Conservation (phyloP, 2,329 filamentous ascomycete species). For the Colletotrichum tropicale region DNA sequence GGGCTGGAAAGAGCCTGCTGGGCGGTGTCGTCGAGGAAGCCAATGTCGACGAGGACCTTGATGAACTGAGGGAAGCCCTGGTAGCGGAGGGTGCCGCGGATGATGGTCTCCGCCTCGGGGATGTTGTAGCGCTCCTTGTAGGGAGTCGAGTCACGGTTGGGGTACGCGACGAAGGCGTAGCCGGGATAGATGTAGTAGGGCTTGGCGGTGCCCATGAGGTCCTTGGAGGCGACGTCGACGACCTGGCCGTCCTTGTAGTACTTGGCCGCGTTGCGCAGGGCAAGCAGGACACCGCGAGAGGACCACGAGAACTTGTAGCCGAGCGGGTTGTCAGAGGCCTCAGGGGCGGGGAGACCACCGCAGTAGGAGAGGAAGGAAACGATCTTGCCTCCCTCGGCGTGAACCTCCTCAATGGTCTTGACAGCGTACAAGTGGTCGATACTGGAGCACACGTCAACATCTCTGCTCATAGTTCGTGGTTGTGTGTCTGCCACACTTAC, state of each 20-base stretch:
- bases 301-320: conserved; percentile 92
- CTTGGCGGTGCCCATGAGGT: conserved; percentile 87
- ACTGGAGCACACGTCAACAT: conserved; percentile 31
- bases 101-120: conserved; percentile 86
- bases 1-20: conserved; percentile 69
- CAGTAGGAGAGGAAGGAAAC: conserved; percentile 83
- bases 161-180: conserved; percentile 89
- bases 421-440: conserved; percentile 82
- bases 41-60: conserved; percentile 84
- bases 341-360: conserved; percentile 74
- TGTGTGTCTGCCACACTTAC: background rate
- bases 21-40: conserved; percentile 79
- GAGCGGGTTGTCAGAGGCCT: conserved; percentile 84
- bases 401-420: conserved; percentile 88
- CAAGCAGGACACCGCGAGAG: conserved; percentile 84
- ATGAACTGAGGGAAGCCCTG: conserved; percentile 91
- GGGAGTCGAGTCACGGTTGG: conserved; percentile 86
- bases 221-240: conserved; percentile 63
- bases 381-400: conserved; percentile 86
- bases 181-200: conserved; percentile 91
- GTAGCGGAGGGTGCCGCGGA: conserved; percentile 78
- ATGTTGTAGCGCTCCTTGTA: conserved; percentile 92
- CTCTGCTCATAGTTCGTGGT: background rate
- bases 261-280: conserved; percentile 83
- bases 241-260: conserved; percentile 82